phyloP scores from a whole-genome alignment of 108 stramenopile species.

The Pseudonitzschia multiseries region DNA sequence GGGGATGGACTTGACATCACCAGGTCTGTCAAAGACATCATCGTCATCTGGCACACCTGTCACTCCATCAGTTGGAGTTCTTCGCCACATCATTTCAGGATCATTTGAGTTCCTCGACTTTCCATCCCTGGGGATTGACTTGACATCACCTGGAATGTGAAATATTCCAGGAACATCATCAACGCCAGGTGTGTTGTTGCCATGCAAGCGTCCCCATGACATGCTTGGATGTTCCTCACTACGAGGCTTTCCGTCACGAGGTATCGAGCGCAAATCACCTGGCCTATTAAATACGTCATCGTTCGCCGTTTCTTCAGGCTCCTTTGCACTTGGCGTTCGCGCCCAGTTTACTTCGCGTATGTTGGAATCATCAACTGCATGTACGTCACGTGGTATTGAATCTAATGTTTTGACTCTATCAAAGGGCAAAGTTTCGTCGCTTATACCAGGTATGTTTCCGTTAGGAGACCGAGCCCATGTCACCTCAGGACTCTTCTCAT shows the following conservation, averaged over 20 bases:
- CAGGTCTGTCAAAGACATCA: no score
- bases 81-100: slow-evolving; percentile 22
- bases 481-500: slow-evolving; percentile 25
- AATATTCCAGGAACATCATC: slow-evolving; percentile 13
- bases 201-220: slow-evolving; percentile 13
- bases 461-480: slow-evolving; percentile 19
- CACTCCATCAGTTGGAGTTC: slow-evolving; percentile 15
- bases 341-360: no score
- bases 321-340: no score
- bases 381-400: no score
- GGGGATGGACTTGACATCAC: no score
- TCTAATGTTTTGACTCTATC: no score
- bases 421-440: no score
- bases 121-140: slow-evolving; percentile 38
- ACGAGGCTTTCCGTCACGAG: slow-evolving; percentile 22
- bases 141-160: slow-evolving; percentile 30
- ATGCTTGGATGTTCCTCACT: slow-evolving; percentile 24
- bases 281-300: neutral
- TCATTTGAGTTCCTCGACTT: slow-evolving; percentile 15
- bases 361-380: no score
- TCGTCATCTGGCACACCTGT: no score
- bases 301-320: no score
- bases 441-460: neutral
- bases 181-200: neutral
- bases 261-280: slow-evolving; percentile 5